phyloP scores from a whole-genome alignment of 331 rosid species.

The Erythrophleum ivorense region DNA sequence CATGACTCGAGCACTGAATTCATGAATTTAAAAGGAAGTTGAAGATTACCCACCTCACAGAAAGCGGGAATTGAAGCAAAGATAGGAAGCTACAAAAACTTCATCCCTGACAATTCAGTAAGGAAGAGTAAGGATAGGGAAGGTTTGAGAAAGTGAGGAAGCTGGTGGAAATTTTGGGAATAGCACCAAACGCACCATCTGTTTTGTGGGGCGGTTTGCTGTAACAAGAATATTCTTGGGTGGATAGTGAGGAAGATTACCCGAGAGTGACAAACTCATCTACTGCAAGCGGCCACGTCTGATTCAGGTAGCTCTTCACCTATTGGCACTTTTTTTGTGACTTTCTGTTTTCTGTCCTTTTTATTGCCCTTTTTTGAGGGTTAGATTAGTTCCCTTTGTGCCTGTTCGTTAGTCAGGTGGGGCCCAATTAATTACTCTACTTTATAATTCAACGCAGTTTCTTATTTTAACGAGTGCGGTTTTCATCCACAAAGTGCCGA shows the following conservation, averaged over 20 bases:
- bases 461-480: neutral
- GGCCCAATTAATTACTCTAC: neutral
- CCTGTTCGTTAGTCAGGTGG: neutral
- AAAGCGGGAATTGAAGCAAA: neutral
- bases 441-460: neutral
- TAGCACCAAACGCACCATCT: slow-evolving; percentile 2
- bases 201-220: neutral
- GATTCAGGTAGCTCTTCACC: neutral
- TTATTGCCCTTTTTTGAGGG: neutral
- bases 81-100: slow-evolving; percentile 8
- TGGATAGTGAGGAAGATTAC: slow-evolving; percentile 28
- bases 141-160: neutral
- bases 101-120: neutral
- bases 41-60: neutral
- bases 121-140: neutral
- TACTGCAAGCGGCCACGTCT: neutral
- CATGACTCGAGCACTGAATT: neutral
- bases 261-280: slow-evolving; percentile 39
- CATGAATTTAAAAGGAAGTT: neutral
- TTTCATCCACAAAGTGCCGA: neutral
- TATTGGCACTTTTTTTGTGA: neutral
- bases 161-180: slow-evolving; percentile 9
- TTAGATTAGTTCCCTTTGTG: neutral
- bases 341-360: neutral
- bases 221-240: slow-evolving; percentile 48